Evolutionary conservation across 2,329 filamentous ascomycete genomes (phyloP).

Genomic region (Fusarium xylarioides): DNA sequence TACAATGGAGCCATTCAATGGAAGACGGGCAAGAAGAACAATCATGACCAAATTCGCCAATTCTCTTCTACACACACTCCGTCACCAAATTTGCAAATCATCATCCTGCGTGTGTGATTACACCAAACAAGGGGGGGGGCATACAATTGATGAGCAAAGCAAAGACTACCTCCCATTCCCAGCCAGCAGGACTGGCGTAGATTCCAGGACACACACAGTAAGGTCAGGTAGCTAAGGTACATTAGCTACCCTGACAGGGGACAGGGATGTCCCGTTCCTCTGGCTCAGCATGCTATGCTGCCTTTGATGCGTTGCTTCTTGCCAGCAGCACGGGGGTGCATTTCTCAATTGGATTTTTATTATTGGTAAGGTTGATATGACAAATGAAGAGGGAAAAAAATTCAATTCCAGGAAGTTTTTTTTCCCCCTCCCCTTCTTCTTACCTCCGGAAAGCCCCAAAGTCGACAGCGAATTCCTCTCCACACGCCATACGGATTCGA

Average conservation of each 20-base stretch:
- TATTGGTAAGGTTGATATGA: not conserved
- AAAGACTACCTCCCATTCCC: constrained; percentile 31
- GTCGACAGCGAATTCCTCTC: constrained; percentile 7
- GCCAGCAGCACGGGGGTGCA: not conserved
- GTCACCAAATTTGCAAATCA: constrained; percentile 39
- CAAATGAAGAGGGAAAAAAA: not conserved
- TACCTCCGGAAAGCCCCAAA: not conserved
- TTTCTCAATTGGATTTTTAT: not conserved
- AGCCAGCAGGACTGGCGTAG: constrained; percentile 20
- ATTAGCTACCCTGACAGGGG: constrained; percentile 30
- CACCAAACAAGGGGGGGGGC: constrained; percentile 35
- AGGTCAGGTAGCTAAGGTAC: constrained; percentile 3
- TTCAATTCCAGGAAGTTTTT: not conserved
- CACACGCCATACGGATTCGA: constrained; percentile 13
- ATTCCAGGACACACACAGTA: constrained; percentile 26
- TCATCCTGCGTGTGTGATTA: constrained; percentile 20
- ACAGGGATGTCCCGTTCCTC: constrained; percentile 36
- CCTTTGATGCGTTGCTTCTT: not conserved
- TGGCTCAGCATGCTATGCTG: constrained; percentile 11
- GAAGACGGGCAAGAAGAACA: not conserved
- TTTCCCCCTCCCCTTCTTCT: not conserved
- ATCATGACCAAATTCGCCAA: not conserved
- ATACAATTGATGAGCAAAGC: constrained; percentile 33
- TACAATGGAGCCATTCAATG: not conserved
- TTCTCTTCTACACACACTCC: constrained; percentile 28